Evolutionary conservation across 202 grass and related monocot species (phyloP), one percentile per base, ranked within the genome.

Genomic region (Zoysia matrella): DNA sequence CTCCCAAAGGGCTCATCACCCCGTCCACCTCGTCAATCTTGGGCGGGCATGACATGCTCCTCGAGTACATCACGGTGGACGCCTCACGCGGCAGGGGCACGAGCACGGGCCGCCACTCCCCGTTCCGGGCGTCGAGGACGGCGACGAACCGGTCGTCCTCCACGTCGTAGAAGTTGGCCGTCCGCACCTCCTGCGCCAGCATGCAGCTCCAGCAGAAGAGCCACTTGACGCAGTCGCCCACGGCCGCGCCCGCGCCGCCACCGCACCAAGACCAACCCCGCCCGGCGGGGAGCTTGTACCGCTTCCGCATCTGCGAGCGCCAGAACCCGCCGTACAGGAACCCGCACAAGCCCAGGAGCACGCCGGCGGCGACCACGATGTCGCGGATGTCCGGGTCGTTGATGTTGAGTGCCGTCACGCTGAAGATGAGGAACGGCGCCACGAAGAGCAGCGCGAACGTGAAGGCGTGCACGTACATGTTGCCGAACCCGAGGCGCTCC

Each of bases 401-500:
- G 36, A 99, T 13, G 73, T 99, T 95, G 18, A 99, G 77, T 3
- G 96, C 92, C 7, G 91, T 86, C 11, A 87, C 80, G 74, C 67
- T 83, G 84, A 99, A 99, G 91, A 95, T 87, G 72, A 91, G 65
- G 42, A 95, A 82, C 3, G 96, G 96, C n/a, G 89, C 92, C 2
- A 92, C 36, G 51, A 62, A 83, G 36, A 99, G 88, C 0, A 99
- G 72, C 6, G 72, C 50, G 74, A 99, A 99, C 73, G 96, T 99
- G 78, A 73, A 86, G 64, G 94, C 83, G 78, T 99, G 96, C 62
- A 99, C 93, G 72, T 95, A 99, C 96, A 95, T 99, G 87, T 99
- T 99, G 40, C 96, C 96, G 72, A 99, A 85, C 22, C 96, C 96
- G 16, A 99, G 92, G 52, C 96, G 84, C 86, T 99, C 96, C 89